A percentile compares a stretch with the other conserved stretches of the same genome.
Conservation (phyloP, 1,284 basidiomycete genomes). For the Quambalaria eucalypti region DNA sequence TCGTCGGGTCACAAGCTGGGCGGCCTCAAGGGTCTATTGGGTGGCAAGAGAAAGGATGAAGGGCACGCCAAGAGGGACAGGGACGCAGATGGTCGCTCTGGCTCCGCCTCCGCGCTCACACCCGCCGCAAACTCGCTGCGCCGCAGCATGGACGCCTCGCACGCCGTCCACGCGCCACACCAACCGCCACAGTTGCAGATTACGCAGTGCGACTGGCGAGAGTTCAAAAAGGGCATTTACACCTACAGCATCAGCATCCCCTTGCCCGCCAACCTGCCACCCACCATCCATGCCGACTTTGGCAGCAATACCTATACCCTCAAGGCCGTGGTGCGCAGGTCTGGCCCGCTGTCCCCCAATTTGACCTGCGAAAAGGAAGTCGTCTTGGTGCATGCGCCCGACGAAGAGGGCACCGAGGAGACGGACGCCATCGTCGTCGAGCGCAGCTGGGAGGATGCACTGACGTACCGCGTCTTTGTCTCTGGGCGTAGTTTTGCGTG, state of each 20-base stretch:
- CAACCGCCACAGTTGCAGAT: background rate
- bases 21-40: slow-evolving; percentile 43
- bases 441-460: slow-evolving; percentile 80
- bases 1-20: slow-evolving; percentile 36
- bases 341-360: slow-evolving; percentile 70
- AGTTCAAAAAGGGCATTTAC: slow-evolving; percentile 84
- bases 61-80: background rate
- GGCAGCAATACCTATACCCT: slow-evolving; percentile 73
- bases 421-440: slow-evolving; percentile 75
- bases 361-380: slow-evolving; percentile 66
- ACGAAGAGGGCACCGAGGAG: slow-evolving; percentile 56
- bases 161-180: background rate
- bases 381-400: slow-evolving; percentile 64
- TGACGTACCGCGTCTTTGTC: slow-evolving; percentile 71
- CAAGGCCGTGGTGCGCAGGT: slow-evolving; percentile 72
- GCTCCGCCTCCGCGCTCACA: background rate
- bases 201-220: slow-evolving; percentile 58
- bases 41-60: slow-evolving; percentile 3
- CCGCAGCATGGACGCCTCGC: background rate
- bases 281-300: slow-evolving; percentile 67
- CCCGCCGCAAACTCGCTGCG: too few species aligned
- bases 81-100: background rate
- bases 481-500: slow-evolving; percentile 59
- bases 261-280: slow-evolving; percentile 71
- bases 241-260: slow-evolving; percentile 87